Evolutionary conservation across 495 filamentous ascomycete species (phyloP).

Genomic region (Hypoxylon fuscum): DNA sequence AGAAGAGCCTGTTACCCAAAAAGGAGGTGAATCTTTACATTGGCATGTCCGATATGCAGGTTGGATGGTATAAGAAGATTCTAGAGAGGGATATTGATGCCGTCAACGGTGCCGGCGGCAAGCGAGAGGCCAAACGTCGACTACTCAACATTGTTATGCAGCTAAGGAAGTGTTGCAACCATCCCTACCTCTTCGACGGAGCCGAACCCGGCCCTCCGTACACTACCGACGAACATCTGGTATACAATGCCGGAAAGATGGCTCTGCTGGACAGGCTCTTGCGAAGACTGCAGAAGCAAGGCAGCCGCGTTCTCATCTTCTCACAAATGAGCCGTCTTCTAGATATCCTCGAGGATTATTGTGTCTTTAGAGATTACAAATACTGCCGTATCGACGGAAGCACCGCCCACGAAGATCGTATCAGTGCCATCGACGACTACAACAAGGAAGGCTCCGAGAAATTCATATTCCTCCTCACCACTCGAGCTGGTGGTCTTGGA

Average conservation of each 20-base stretch:
- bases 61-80: constrained; percentile 99
- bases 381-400: constrained; percentile 98
- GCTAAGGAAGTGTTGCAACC: constrained; percentile 98
- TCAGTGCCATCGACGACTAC: constrained; percentile 97
- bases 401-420: constrained; percentile 97
- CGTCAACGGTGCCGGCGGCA: constrained; percentile 95
- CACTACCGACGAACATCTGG: constrained; percentile 95
- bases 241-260: constrained; percentile 97
- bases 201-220: constrained; percentile 98
- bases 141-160: constrained; percentile 99
- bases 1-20: constrained; percentile 97
- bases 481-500: constrained; percentile 94
- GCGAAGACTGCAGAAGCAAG: constrained; percentile 80
- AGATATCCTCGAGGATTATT: constrained; percentile 98
- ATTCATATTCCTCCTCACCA: constrained; percentile 97
- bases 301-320: constrained; percentile 95
- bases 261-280: constrained; percentile 94
- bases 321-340: constrained; percentile 98
- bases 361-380: constrained; percentile 90
- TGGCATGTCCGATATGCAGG: constrained; percentile 99
- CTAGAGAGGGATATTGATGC: constrained; percentile 99
- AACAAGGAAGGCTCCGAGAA: constrained; percentile 95
- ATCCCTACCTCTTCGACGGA: constrained; percentile 98
- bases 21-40: constrained; percentile 98
- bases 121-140: constrained; percentile 97